Conservation (phyloP, 2,329 filamentous ascomycete species). For the Colletotrichum godetiae region DNA sequence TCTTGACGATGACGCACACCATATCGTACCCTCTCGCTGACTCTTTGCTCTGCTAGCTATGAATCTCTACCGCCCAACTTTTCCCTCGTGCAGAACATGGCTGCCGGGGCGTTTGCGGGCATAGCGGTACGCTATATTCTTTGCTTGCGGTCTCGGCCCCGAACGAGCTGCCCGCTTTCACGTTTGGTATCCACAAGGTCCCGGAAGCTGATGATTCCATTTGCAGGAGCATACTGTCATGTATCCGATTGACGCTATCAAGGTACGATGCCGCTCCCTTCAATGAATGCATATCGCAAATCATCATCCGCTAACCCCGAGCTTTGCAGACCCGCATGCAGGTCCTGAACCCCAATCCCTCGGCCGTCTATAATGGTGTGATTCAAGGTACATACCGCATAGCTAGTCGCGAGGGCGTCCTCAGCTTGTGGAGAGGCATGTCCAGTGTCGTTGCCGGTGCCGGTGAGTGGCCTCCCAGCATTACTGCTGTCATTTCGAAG, state of each 20-base stretch:
- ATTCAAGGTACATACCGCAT: constrained; percentile 94
- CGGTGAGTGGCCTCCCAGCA: constrained; percentile 65
- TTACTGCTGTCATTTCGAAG: background rate
- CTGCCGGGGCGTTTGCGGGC: constrained; percentile 94
- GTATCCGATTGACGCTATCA: constrained; percentile 98
- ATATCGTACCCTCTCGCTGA: constrained; percentile 27
- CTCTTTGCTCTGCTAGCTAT: constrained; percentile 66
- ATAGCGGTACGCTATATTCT: constrained; percentile 77
- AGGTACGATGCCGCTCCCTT: constrained; percentile 67
- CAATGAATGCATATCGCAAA: background rate
- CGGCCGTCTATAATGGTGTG: constrained; percentile 87
- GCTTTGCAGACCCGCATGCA: constrained; percentile 90
- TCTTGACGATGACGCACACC: background rate
- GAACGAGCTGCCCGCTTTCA: background rate
- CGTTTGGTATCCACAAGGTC: background rate
- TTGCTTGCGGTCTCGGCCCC: constrained; percentile 1
- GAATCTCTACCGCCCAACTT: constrained; percentile 95
- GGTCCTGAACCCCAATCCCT: constrained; percentile 85
- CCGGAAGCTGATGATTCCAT: constrained; percentile 34
- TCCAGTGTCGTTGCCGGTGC: constrained; percentile 96
- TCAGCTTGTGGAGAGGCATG: constrained; percentile 95
- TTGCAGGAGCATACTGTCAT: constrained; percentile 96
- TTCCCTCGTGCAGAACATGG: constrained; percentile 93
- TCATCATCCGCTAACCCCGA: constrained; percentile 36
- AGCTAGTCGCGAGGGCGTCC: constrained; percentile 86